Conservation (phyloP, 129 eudicot genomes). For the Saposhnikovia divaricata region DNA sequence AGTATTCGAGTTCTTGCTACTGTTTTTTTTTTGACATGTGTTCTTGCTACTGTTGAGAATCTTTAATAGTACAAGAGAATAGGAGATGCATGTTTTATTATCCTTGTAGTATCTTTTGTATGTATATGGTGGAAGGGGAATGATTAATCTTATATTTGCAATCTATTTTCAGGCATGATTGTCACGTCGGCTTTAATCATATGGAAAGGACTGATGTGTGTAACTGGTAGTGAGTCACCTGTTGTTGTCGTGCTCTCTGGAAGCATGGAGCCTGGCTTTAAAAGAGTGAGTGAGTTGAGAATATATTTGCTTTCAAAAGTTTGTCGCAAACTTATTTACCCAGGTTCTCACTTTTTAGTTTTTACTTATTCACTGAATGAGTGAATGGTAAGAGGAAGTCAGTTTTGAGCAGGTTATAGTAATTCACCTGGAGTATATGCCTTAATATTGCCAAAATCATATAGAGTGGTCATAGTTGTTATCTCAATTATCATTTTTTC, state of each 20-base stretch:
- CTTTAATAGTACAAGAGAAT: neutral
- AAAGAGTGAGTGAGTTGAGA: slow-evolving; percentile 46
- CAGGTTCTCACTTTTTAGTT: no score
- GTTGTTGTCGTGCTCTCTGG: slow-evolving; percentile 98
- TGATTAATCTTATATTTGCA: neutral
- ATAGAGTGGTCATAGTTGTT: no score
- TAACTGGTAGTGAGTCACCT: slow-evolving; percentile 95
- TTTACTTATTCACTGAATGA: no score
- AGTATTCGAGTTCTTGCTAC: no score
- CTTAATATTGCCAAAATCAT: no score
- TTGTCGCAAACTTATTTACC: no score
- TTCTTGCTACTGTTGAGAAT: no score
- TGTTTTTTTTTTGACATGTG: no score
- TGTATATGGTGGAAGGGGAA: neutral
- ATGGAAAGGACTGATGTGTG: slow-evolving; percentile 89
- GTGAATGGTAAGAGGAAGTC: neutral
- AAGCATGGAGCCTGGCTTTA: slow-evolving; percentile 98
- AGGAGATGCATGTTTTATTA: no score
- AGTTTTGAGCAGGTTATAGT: neutral
- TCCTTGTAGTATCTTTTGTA: no score
- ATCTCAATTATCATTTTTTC: no score
- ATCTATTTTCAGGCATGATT: slow-evolving; percentile 61
- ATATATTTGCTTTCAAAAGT: neutral
- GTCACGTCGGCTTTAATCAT: slow-evolving; percentile 86
- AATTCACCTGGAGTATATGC: no score